Conservation (phyloP, 2,329 filamentous ascomycete species). For the Botrytis hyacinthi region DNA sequence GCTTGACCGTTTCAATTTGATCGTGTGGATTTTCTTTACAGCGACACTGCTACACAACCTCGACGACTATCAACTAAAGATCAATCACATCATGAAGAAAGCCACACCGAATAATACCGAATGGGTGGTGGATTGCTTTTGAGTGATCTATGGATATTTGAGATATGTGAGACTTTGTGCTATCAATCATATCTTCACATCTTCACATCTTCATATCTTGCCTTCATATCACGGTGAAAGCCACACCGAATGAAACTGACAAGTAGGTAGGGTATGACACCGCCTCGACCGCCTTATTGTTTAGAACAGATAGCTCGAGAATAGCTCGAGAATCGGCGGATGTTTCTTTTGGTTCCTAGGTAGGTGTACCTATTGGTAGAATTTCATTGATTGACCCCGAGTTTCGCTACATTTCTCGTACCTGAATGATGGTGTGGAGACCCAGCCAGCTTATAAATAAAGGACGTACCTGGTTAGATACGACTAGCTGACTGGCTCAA, state of each 20-base stretch:
- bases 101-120: slow-evolving; percentile 1
- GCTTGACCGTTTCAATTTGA: slow-evolving; percentile 7
- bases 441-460: not conserved
- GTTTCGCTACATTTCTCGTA: slow-evolving; percentile 3
- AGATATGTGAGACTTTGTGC: not conserved
- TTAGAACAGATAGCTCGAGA: not conserved
- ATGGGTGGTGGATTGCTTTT: not conserved
- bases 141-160: too few relatives aligned
- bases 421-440: slow-evolving; percentile 8
- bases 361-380: not conserved
- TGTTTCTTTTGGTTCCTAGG: too few relatives aligned
- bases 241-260: not conserved
- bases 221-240: not conserved
- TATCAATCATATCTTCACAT: not conserved
- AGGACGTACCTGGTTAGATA: not conserved
- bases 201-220: not conserved
- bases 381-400: slow-evolving; percentile 8
- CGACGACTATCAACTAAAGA: not conserved
- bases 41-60: not conserved
- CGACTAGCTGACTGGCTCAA: not conserved
- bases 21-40: not conserved
- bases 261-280: not conserved
- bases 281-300: slow-evolving; percentile 5
- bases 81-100: not conserved
- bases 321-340: not conserved